Conservation (phyloP, 305 asterid genomes). For the Solanum hybrid region DNA sequence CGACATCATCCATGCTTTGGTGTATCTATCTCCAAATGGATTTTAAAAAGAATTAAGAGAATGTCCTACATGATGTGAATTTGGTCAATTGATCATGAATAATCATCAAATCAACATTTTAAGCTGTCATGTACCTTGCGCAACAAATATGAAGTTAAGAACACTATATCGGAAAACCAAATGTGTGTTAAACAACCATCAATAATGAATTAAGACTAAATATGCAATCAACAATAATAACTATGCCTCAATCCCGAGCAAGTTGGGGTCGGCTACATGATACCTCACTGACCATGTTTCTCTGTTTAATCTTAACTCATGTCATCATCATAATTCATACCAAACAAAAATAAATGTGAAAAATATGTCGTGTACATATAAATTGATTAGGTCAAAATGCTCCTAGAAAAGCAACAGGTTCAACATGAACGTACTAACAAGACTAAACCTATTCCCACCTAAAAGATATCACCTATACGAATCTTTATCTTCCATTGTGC, state of each 20-base stretch:
- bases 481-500: not conserved
- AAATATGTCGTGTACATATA: not conserved
- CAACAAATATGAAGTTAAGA: not conserved
- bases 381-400: not conserved
- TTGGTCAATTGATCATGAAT: not conserved
- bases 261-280: not conserved
- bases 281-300: not conserved
- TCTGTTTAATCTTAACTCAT: not conserved
- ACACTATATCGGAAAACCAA: not conserved
- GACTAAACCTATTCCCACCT: not conserved
- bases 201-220: not conserved
- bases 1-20: constrained; percentile 48
- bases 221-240: not conserved
- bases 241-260: not conserved
- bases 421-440: not conserved
- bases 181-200: not conserved
- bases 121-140: not conserved
- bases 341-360: not conserved
- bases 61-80: not conserved
- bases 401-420: not conserved
- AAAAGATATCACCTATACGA: not conserved
- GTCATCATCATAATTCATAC: not conserved
- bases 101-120: not conserved
- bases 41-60: not conserved
- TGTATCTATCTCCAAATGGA: constrained; percentile 26